Evolutionary conservation across 495 filamentous ascomycete species (phyloP).

Genomic region (Penicillium waksmanii): DNA sequence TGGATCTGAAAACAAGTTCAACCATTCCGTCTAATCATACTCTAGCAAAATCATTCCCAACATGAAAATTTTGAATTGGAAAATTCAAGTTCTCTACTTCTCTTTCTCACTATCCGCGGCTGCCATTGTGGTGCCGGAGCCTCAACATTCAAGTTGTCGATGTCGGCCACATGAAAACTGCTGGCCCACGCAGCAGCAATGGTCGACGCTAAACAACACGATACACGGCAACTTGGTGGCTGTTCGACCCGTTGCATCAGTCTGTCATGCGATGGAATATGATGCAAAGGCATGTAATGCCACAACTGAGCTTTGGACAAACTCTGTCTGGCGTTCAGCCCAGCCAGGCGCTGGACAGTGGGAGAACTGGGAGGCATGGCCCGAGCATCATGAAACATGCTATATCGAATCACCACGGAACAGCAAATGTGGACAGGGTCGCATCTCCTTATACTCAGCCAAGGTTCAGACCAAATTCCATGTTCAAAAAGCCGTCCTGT

Average conservation of each 20-base stretch:
- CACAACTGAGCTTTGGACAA: constrained; percentile 26
- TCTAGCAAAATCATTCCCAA: no score
- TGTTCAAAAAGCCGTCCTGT: constrained; percentile 42
- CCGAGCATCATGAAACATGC: constrained; percentile 56
- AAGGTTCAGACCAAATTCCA: constrained; percentile 32
- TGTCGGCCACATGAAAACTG: constrained; percentile 31
- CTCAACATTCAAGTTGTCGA: constrained; percentile 20
- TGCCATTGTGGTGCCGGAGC: constrained; percentile 10
- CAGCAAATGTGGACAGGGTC: constrained; percentile 32
- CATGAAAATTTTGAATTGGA: background rate
- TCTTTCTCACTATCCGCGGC: constrained; percentile 7
- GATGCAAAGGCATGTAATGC: constrained; percentile 31
- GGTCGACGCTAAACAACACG: constrained; percentile 41
- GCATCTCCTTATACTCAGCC: constrained; percentile 45
- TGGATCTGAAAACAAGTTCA: no score
- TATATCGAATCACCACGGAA: constrained; percentile 49
- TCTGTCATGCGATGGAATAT: constrained; percentile 44
- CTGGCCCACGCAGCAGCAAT: constrained; percentile 46
- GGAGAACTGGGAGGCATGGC: constrained; percentile 54
- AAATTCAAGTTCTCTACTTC: background rate
- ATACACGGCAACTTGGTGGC: constrained; percentile 43
- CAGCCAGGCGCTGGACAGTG: constrained; percentile 46
- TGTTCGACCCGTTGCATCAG: constrained; percentile 38
- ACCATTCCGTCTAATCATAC: no score
- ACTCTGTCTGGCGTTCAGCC: constrained; percentile 31